Conservation (phyloP, 495 filamentous ascomycete species). For the Penicillium paradoxum region DNA sequence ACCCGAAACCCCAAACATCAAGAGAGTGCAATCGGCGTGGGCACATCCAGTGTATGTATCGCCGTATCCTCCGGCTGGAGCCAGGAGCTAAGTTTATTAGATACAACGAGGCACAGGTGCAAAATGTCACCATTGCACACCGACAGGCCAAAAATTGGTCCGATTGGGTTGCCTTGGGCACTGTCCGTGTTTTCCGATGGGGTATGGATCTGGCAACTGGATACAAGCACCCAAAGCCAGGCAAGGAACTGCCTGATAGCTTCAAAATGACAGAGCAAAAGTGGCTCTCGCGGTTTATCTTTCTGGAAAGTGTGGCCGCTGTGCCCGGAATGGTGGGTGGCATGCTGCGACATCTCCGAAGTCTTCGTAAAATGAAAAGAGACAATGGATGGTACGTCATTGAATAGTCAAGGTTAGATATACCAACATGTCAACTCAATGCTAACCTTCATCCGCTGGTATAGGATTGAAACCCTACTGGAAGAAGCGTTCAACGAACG, state of each 20-base stretch:
- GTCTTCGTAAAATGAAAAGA: slow-evolving; percentile 74
- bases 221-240: slow-evolving; percentile 59
- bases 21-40: slow-evolving; percentile 36
- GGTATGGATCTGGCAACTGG: slow-evolving; percentile 65
- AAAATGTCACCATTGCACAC: slow-evolving; percentile 57
- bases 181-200: slow-evolving; percentile 60
- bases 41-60: slow-evolving; percentile 39
- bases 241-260: slow-evolving; percentile 35
- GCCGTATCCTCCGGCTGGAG: background rate
- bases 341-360: slow-evolving; percentile 84
- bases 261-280: slow-evolving; percentile 69
- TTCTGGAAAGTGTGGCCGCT: slow-evolving; percentile 89
- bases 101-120: slow-evolving; percentile 62
- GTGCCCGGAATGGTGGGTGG: slow-evolving; percentile 97
- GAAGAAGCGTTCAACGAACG: slow-evolving; percentile 95
- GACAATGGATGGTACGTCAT: slow-evolving; percentile 81
- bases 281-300: slow-evolving; percentile 81
- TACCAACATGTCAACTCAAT: background rate
- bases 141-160: slow-evolving; percentile 61
- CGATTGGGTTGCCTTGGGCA: slow-evolving; percentile 59
- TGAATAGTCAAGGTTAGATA: background rate
- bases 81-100: slow-evolving; percentile 26
- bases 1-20: slow-evolving; percentile 30
- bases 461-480: slow-evolving; percentile 83
- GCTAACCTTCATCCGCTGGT: background rate